Evolutionary conservation across 2,329 filamentous ascomycete genomes (phyloP).

Genomic region (Lachnellula willkommii): DNA sequence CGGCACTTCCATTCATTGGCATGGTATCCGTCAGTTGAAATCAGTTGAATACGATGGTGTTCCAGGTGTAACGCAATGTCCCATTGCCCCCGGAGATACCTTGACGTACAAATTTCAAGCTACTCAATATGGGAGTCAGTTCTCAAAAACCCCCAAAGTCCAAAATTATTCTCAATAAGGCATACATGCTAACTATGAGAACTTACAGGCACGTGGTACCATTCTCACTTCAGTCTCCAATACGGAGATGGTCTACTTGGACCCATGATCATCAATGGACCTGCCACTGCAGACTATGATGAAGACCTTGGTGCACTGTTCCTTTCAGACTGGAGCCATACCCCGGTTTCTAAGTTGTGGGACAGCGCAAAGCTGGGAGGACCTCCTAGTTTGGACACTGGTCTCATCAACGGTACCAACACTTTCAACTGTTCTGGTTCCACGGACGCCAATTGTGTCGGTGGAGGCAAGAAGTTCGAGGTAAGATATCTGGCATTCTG

Average conservation of each 20-base stretch:
- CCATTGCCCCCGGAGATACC: conserved; percentile 53
- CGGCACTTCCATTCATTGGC: conserved; percentile 48
- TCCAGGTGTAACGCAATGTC: conserved; percentile 56
- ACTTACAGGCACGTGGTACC: conserved; percentile 25
- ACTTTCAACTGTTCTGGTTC: conserved; percentile 21
- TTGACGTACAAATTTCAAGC: conserved; percentile 36
- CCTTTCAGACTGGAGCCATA: conserved; percentile 30
- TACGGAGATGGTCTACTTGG: conserved; percentile 43
- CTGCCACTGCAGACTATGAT: conserved; percentile 54
- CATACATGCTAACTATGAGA: too few species aligned
- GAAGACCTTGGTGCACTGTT: conserved; percentile 29
- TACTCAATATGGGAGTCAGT: conserved; percentile 21
- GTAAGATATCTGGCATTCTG: too few species aligned
- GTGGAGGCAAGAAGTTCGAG: conserved; percentile 29
- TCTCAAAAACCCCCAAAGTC: too few species aligned
- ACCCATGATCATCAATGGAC: conserved; percentile 56
- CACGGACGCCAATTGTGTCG: conserved; percentile 22
- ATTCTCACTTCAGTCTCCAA: conserved; percentile 26
- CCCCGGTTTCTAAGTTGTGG: conserved; percentile 22
- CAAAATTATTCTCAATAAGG: too few species aligned
- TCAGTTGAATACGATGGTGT: conserved; percentile 34
- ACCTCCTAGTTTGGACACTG: conserved; percentile 24
- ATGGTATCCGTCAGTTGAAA: conserved; percentile 42
- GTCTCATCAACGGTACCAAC: conserved; percentile 31
- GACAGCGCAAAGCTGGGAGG: conserved; percentile 20